Conservation (phyloP, 2,329 filamentous ascomycete species). For the Paecilomyces dactylethromorphus region DNA sequence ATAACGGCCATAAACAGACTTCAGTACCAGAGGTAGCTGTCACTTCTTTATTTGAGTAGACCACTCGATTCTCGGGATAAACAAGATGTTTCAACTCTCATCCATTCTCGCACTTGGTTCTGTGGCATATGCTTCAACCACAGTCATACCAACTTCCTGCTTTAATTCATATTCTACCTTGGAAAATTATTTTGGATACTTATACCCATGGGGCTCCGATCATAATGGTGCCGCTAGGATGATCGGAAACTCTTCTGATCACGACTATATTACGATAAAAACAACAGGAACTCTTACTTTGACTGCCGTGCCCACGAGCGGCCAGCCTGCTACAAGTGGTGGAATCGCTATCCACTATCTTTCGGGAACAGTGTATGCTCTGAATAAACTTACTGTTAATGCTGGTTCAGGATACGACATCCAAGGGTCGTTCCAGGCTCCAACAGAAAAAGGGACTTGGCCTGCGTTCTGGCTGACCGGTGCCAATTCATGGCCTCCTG, state of each 20-base stretch:
- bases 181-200: background rate
- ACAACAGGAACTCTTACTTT: background rate
- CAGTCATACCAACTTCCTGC: background rate
- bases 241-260: background rate
- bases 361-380: constrained; percentile 42
- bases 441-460: constrained; percentile 44
- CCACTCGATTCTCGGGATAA: background rate
- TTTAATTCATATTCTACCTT: background rate
- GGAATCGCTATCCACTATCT: constrained; percentile 44
- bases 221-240: background rate
- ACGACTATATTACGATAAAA: background rate
- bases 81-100: background rate
- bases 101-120: background rate
- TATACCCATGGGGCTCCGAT: background rate
- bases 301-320: background rate
- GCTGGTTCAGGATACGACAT: constrained; percentile 34
- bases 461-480: constrained; percentile 55
- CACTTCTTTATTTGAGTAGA: background rate
- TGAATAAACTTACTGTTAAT: constrained; percentile 35
- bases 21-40: too few species aligned
- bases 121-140: background rate
- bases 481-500: constrained; percentile 51
- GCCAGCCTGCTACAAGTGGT: background rate
- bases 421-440: constrained; percentile 32
- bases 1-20: too few species aligned